phyloP scores from a whole-genome alignment of 164 flowering plant genomes.

The Aristolochia fimbriata region DNA sequence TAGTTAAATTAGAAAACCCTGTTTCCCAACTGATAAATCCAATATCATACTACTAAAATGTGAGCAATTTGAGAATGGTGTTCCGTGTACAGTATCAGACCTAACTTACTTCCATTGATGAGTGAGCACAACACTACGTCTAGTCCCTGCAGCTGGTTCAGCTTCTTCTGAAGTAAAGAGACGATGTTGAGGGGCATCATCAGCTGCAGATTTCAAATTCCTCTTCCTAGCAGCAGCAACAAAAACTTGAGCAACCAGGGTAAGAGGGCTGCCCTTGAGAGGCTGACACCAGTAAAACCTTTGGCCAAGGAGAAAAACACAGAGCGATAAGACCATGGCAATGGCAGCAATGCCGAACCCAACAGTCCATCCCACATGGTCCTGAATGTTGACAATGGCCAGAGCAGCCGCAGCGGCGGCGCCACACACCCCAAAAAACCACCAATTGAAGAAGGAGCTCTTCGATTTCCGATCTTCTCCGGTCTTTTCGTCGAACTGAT shows the following conservation, averaged over 20 bases:
- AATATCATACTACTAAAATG: no score
- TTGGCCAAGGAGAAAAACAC: not conserved
- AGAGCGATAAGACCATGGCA: conserved; percentile 3
- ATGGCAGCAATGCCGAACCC: conserved; percentile 1
- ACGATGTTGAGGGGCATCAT: no score
- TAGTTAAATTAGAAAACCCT: no score
- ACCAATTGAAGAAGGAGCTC: conserved; percentile 13
- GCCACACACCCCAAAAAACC: not conserved
- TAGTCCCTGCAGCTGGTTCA: no score
- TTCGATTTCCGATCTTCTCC: conserved; percentile 24
- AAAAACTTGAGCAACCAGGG: not conserved
- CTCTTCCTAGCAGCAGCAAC: not conserved
- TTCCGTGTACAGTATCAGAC: no score
- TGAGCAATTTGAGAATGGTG: no score
- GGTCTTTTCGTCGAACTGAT: conserved; percentile 38
- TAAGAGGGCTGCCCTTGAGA: conserved; percentile 1
- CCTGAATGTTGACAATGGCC: conserved; percentile 2
- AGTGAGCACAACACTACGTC: no score
- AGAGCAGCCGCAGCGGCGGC: not conserved
- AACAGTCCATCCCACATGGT: conserved; percentile 2
- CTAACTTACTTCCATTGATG: no score
- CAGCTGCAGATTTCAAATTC: not conserved
- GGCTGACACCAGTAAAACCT: not conserved
- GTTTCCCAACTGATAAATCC: no score
- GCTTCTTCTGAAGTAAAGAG: no score